Evolutionary conservation across 1,284 basidiomycete species (phyloP), one percentile per base, ranked within the genome.

Genomic region (Pholiota adiposa): DNA sequence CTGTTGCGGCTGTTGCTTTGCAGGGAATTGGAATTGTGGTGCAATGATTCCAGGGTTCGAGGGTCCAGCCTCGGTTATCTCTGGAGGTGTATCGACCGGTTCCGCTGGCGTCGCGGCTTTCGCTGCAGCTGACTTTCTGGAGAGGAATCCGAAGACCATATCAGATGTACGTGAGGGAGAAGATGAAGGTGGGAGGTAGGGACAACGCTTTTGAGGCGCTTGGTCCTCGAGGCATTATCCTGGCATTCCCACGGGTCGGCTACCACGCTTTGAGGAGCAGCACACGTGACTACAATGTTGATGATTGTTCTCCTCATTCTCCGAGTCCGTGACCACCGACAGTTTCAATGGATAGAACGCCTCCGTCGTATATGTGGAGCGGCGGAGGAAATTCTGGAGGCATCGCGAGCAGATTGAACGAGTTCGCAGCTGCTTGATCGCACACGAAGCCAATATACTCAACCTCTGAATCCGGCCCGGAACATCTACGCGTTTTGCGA

Each of bases 121-220:
- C 12, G 62, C 52, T n/a, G 64, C 58, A 2, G 51, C 18, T 7
- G 68, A 62, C 65, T 79, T 83, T 63, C 80, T 78, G 23, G 73
- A 65, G 61, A 86, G 83, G 38, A 85, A 75, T 3, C 81, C 74
- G 66, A 86, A 84, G 33, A 85, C 79, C 81, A 84, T 83, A 21
- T 40, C 31, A 19, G 40, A 29, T 50, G 56, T 41, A 25, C 19
- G 54, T 25, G 54, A 23, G 41, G 25, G 56, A 51, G 41, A 21
- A 33, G 55, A 12, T 43, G 29, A 52, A 7, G 52, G 36, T 43
- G 25, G 7, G 34, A 40, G n/a, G 31, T 21, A 31, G 14, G 38
- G 25, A 31, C 23, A 29, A 57, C 49, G 56, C 53, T 40, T 48
- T 58, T 40, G 48, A 14, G 11, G 21, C 34, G 46, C 60, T 31